phyloP scores from a whole-genome alignment of 2,329 filamentous ascomycete species.

The Diaporthe sp. region DNA sequence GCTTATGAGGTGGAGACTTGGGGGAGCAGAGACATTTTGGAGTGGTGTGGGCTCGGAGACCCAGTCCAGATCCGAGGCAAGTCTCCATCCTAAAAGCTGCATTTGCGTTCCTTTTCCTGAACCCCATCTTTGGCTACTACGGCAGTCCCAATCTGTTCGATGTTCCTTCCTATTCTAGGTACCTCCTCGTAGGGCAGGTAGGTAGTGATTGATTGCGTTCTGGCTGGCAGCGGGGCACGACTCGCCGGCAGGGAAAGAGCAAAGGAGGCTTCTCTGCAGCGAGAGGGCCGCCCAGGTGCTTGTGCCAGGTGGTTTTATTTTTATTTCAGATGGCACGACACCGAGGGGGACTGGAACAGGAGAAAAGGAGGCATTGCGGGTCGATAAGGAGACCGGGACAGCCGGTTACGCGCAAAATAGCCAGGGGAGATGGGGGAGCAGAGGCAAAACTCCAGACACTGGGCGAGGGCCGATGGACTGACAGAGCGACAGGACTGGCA shows the following conservation, averaged over 20 bases:
- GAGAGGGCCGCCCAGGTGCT: neutral
- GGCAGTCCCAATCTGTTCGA: neutral
- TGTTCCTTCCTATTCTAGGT: neutral
- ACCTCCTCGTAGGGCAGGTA: neutral
- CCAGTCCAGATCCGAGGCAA: neutral
- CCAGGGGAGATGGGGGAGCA: conserved; percentile 16
- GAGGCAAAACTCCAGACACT: neutral
- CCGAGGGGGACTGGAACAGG: conserved; percentile 5
- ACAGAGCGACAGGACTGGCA: neutral
- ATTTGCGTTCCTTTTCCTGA: neutral
- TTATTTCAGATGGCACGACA: neutral
- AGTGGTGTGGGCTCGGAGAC: neutral
- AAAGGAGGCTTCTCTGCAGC: neutral
- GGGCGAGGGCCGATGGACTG: neutral
- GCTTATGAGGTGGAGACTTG: conserved; percentile 5
- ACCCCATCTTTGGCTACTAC: neutral
- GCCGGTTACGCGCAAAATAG: conserved; percentile 21
- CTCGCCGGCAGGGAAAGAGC: neutral
- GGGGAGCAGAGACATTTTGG: conserved; percentile 12
- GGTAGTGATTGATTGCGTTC: neutral
- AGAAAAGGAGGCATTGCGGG: conserved; percentile 30
- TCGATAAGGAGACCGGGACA: conserved; percentile 1
- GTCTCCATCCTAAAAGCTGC: conserved; percentile 17
- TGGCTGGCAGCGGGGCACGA: neutral
- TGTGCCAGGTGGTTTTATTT: neutral